phyloP scores from a whole-genome alignment of 257 asterid genomes.

The Penstemon newberryi region DNA sequence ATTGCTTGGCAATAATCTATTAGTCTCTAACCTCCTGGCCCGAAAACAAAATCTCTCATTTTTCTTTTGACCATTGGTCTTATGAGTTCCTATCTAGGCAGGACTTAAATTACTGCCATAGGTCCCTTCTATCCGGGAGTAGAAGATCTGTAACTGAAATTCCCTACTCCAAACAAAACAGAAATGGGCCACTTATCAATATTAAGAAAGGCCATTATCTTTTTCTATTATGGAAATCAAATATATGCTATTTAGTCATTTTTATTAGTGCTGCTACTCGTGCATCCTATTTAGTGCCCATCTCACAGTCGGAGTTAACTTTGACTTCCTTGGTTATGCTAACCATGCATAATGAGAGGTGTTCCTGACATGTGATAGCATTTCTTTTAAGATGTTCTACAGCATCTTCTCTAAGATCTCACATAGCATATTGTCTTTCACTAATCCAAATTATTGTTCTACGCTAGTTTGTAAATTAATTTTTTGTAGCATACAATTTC shows the following conservation, averaged over 20 bases:
- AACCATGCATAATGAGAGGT: neutral
- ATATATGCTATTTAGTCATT: neutral
- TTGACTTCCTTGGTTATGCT: conserved; percentile 8
- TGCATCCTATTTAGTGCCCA: conserved; percentile 1
- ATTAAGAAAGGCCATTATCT: too few species aligned
- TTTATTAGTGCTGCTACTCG: conserved; percentile 17
- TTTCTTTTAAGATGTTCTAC: neutral
- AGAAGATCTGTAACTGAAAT: too few species aligned
- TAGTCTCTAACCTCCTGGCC: too few species aligned
- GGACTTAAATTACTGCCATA: too few species aligned
- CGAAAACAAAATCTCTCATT: neutral
- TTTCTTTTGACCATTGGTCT: conserved; percentile 1
- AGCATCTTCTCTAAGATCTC: neutral
- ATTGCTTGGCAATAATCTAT: conserved; percentile 3
- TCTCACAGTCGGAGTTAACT: neutral
- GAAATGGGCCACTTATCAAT: too few species aligned
- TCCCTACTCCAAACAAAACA: too few species aligned
- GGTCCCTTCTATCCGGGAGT: too few species aligned
- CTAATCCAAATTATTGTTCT: neutral
- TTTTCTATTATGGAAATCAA: too few species aligned
- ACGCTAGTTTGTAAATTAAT: neutral
- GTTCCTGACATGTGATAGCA: neutral
- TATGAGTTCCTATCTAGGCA: neutral
- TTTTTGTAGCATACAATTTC: conserved; percentile 2
- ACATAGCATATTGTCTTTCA: neutral